phyloP scores from a whole-genome alignment of 2,329 filamentous ascomycete genomes.

The Penicillium crustosum region DNA sequence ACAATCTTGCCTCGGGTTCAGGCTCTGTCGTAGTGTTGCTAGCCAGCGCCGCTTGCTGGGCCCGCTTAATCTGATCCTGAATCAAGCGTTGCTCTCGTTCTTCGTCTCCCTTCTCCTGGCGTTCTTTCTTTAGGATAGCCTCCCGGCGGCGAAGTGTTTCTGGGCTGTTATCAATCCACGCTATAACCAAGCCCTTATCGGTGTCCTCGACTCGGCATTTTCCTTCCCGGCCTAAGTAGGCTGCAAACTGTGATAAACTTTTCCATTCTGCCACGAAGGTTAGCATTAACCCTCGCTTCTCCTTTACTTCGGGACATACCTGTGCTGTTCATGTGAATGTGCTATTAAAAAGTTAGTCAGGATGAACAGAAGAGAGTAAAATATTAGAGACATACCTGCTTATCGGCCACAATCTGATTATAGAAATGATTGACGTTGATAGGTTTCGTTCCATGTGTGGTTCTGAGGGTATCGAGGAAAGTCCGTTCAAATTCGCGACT shows the following conservation, averaged over 20 bases:
- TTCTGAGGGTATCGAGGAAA: constrained; percentile 74
- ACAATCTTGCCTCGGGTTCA: constrained; percentile 42
- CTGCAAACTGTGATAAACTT: constrained; percentile 84
- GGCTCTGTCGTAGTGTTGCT: constrained; percentile 42
- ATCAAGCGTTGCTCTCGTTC: constrained; percentile 83
- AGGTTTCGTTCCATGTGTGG: constrained; percentile 85
- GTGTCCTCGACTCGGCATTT: constrained; percentile 89
- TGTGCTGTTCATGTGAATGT: constrained; percentile 92
- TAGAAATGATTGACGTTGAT: constrained; percentile 92
- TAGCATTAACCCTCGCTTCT: not conserved
- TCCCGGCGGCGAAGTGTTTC: constrained; percentile 80
- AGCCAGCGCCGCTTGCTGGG: constrained; percentile 58
- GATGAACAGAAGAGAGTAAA: not conserved
- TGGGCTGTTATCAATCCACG: constrained; percentile 89
- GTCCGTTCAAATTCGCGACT: constrained; percentile 77
- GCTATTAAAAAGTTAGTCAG: constrained; percentile 36
- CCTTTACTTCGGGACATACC: not conserved
- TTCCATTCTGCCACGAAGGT: constrained; percentile 61
- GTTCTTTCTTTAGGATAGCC: constrained; percentile 77
- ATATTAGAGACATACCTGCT: constrained; percentile 4
- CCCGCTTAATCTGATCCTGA: constrained; percentile 77
- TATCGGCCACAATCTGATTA: constrained; percentile 81
- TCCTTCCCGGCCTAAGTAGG: constrained; percentile 79
- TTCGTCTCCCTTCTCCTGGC: constrained; percentile 86
- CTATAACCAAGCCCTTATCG: constrained; percentile 76